phyloP scores from a whole-genome alignment of 768 basidiomycete genomes.

The Fomitopsis pulvina region DNA sequence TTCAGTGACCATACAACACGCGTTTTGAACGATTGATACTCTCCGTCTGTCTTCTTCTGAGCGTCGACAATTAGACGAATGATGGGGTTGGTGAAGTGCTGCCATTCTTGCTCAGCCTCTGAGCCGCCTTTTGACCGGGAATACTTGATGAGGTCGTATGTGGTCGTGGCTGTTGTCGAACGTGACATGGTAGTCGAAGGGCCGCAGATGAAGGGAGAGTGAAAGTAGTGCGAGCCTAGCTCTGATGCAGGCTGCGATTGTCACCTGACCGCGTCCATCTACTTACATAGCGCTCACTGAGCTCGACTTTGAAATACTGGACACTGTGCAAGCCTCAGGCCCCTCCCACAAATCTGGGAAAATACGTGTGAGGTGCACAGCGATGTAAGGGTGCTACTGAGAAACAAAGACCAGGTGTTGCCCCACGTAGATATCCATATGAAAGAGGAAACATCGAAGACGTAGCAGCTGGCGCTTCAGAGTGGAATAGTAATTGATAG shows the following conservation, averaged over 20 bases:
- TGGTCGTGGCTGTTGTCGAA: slow-evolving; percentile 53
- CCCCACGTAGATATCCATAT: too few species aligned
- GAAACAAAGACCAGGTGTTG: too few species aligned
- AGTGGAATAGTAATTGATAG: too few species aligned
- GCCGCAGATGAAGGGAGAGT: background rate
- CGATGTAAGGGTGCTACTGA: too few species aligned
- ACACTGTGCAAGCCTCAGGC: too few species aligned
- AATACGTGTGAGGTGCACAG: too few species aligned
- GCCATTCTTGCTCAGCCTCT: slow-evolving; percentile 50
- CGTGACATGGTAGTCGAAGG: slow-evolving; percentile 27
- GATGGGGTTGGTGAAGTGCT: slow-evolving; percentile 68
- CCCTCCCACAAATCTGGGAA: too few species aligned
- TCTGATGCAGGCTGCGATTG: background rate
- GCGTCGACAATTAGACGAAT: slow-evolving; percentile 59
- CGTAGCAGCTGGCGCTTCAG: too few species aligned
- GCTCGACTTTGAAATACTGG: too few species aligned
- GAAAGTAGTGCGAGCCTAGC: background rate
- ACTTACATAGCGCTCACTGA: background rate
- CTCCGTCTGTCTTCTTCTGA: slow-evolving; percentile 40
- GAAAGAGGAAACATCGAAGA: too few species aligned
- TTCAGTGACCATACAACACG: slow-evolving; percentile 60
- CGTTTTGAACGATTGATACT: slow-evolving; percentile 57
- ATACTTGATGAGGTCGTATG: slow-evolving; percentile 55
- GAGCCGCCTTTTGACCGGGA: slow-evolving; percentile 42
- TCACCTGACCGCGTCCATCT: background rate